These are phyloP conservation scores for Phytophthora meadii DNA, from an alignment of 352 stramenopile genomes.

Conservation along the genomic window DNA sequence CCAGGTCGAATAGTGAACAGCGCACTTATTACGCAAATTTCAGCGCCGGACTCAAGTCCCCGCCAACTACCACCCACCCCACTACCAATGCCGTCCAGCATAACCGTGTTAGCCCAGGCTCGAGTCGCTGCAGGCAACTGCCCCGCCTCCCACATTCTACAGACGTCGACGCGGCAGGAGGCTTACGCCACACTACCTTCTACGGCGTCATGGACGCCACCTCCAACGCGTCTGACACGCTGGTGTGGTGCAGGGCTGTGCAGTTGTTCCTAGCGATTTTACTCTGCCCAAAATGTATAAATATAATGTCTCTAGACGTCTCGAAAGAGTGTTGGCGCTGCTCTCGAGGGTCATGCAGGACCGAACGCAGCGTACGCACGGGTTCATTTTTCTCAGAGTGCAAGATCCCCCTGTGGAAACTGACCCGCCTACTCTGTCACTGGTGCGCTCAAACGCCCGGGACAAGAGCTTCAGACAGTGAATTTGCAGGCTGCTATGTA, in stretches of 20 bases:
- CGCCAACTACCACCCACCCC: too few species aligned
- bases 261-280: not conserved
- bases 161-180: not conserved
- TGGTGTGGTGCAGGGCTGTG: slow-evolving; percentile 34
- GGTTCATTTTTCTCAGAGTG: not conserved
- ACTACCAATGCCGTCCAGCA: not conserved
- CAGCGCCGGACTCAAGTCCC: too few species aligned
- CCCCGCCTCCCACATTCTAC: not conserved
- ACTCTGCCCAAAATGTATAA: not conserved
- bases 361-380: not conserved
- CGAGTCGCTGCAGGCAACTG: not conserved
- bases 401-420: not conserved
- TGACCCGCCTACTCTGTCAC: not conserved
- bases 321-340: not conserved
- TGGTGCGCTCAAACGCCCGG: not conserved
- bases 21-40: too few species aligned
- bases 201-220: not conserved
- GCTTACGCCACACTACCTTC: not conserved
- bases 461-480: not conserved
- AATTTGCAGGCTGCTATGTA: not conserved
- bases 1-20: too few species aligned
- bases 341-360: not conserved
- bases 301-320: not conserved
- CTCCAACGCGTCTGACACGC: not conserved
- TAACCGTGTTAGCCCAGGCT: not conserved